phyloP scores from a whole-genome alignment of 495 filamentous ascomycete species.

The Tuber brumale region DNA sequence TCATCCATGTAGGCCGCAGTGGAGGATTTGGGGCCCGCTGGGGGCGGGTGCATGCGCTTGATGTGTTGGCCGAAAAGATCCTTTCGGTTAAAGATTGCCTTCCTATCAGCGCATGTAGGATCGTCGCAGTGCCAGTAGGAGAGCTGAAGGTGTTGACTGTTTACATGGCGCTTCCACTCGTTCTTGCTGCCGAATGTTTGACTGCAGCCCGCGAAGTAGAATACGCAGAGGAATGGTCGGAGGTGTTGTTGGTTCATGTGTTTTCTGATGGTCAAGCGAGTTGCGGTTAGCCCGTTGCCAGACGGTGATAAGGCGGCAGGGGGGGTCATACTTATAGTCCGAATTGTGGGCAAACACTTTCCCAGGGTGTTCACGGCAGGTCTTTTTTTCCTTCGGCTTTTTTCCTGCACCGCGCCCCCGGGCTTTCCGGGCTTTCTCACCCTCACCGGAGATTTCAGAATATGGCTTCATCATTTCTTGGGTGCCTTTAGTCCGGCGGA shows the following conservation, averaged over 20 bases:
- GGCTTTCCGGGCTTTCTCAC: slow-evolving; percentile 8
- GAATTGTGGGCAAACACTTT: slow-evolving; percentile 24
- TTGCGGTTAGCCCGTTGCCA: slow-evolving; percentile 38
- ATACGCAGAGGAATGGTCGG: slow-evolving; percentile 73
- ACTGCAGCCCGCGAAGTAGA: slow-evolving; percentile 71
- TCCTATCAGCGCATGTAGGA: slow-evolving; percentile 51
- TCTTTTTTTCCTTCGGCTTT: slow-evolving; percentile 20
- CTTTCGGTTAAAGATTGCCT: slow-evolving; percentile 81
- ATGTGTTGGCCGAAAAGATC: slow-evolving; percentile 90
- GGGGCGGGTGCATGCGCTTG: slow-evolving; percentile 77
- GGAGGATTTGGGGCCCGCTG: slow-evolving; percentile 47
- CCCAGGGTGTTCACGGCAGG: slow-evolving; percentile 14
- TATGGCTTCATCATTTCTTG: slow-evolving; percentile 26
- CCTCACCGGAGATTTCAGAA: not conserved
- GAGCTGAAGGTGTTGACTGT: slow-evolving; percentile 71
- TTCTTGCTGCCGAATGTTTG: slow-evolving; percentile 88
- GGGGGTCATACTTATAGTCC: slow-evolving; percentile 26
- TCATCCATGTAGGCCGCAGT: slow-evolving; percentile 46
- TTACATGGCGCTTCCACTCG: slow-evolving; percentile 92
- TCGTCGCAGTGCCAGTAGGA: slow-evolving; percentile 76
- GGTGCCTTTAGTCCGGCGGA: not conserved
- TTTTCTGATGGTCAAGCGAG: slow-evolving; percentile 43
- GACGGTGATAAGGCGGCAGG: not conserved
- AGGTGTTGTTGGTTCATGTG: slow-evolving; percentile 52
- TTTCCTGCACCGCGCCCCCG: slow-evolving; percentile 17